Conservation (phyloP, 179 eudicot genomes). For the Patellifolia procumbens region DNA sequence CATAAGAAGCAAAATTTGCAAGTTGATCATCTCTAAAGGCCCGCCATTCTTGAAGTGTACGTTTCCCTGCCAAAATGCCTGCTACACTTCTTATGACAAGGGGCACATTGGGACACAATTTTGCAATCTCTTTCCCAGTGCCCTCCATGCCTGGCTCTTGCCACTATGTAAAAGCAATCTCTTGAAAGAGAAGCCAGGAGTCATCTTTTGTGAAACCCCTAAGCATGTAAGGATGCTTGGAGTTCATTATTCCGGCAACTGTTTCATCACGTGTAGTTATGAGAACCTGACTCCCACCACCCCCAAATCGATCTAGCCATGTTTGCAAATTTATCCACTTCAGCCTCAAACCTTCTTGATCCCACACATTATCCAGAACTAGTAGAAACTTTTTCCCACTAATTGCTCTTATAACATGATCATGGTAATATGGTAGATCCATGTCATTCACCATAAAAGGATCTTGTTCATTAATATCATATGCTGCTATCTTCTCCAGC, state of each 20-base stretch:
- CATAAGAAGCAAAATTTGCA: conserved; percentile 5
- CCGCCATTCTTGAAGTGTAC: conserved; percentile 7
- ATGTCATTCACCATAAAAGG: too few relatives aligned
- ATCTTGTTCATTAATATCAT: too few relatives aligned
- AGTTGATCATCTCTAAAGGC: not conserved
- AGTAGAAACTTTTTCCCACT: conserved; percentile 5
- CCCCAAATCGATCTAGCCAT: not conserved
- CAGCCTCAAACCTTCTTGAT: not conserved
- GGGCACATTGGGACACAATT: conserved; percentile 14
- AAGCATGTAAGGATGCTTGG: not conserved
- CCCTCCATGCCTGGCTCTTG: conserved; percentile 6
- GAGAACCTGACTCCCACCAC: conserved; percentile 13
- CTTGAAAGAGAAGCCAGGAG: conserved; percentile 15
- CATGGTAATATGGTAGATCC: not conserved
- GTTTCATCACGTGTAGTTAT: conserved; percentile 13
- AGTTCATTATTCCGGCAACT: not conserved
- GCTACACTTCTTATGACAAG: conserved; percentile 19
- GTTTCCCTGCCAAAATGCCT: not conserved
- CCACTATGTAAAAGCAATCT: not conserved
- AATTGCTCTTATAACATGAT: not conserved
- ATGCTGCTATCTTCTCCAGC: too few relatives aligned
- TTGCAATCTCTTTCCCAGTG: not conserved
- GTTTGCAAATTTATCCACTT: not conserved
- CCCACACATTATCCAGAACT: conserved; percentile 22
- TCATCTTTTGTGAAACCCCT: conserved; percentile 8